Percentiles rank a stretch among this genome's conserved stretches.
Conservation (phyloP, 208 protist genomes). For the Herpetomonas tarakana region DNA sequence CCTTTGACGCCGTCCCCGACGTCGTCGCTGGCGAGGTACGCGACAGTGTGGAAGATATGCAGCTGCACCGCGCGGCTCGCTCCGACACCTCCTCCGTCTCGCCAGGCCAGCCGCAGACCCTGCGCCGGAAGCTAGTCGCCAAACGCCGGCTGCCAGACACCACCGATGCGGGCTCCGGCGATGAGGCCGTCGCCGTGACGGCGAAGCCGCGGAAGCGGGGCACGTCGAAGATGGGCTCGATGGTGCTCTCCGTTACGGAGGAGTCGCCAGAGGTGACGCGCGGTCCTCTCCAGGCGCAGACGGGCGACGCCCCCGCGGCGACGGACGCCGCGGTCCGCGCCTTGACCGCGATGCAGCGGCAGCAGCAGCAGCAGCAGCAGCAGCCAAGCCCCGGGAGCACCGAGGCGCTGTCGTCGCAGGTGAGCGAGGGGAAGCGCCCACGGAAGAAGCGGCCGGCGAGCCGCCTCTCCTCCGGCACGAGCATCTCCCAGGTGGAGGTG, state of each 20-base stretch:
- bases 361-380: slow-evolving; percentile 12
- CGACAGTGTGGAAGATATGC: slow-evolving; percentile 28
- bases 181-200: background rate
- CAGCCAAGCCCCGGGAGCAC: background rate
- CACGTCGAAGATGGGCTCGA: slow-evolving; percentile 11
- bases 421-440: slow-evolving; percentile 2
- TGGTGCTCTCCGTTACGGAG: slow-evolving; percentile 9
- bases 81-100: background rate
- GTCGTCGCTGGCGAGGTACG: slow-evolving; percentile 35
- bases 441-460: slow-evolving; percentile 6
- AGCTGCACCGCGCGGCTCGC: slow-evolving; percentile 8
- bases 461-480: slow-evolving; percentile 11
- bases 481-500: slow-evolving; percentile 16
- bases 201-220: slow-evolving; percentile 18
- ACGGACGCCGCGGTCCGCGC: slow-evolving; percentile 3
- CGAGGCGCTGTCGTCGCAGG: background rate
- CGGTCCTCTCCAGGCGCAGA: slow-evolving; percentile 19
- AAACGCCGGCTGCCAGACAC: background rate
- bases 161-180: background rate
- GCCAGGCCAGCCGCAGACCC: slow-evolving; percentile 1
- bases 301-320: background rate
- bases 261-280: slow-evolving; percentile 30
- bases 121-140: background rate
- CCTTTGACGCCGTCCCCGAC: slow-evolving; percentile 38
- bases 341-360: slow-evolving; percentile 4